Evolutionary conservation across 2,329 filamentous ascomycete genomes (phyloP), one percentile per base, ranked within the genome.

Genomic region (Leptographium flavum): DNA sequence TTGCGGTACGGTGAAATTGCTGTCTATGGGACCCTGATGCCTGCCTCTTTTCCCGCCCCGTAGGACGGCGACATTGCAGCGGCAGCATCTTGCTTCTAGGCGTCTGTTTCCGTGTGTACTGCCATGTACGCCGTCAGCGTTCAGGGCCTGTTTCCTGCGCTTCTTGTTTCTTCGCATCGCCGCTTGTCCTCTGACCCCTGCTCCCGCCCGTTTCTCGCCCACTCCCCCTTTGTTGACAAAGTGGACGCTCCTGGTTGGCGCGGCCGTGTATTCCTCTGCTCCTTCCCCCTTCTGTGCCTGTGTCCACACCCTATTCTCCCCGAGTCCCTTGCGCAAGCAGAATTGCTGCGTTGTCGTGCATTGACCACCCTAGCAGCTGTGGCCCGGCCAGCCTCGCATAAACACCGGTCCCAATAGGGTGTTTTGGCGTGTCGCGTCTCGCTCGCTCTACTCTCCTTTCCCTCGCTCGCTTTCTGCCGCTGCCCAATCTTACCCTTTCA

Each of bases 331-430:
- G 14, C 22, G 27, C 27, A 19, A 22, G n/a, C n/a, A n/a, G 3
- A 23, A n/a, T 25, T 19, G n/a, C 17, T n/a, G 14, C 32, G n/a
- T 13, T 3, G 43, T 28, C 5, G 43, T 33, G 36, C 42, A 44
- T 30, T 45, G 43, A 40, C 37, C 43, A 45, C 38, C 38, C 31
- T 14, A 21, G 38, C 38, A 30, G 23, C 32, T 23, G 30, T 39
- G 37, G 19, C 36, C 31, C 37, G 31, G 32, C 48, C 46, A 50
- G 48, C 48, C 48, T 50, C 48, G 46, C 48, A 50, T 50, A 50
- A 50, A 50, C 48, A 48, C 40, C 40, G 33, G 30, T 23, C 37
- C 40, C 40, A 31, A 43, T 32, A 47, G 37, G 48, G 46, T 28
- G 45, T 48, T 43, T 49, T 46, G 46, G 46, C 43, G 46, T 45